Evolutionary conservation across 2,329 filamentous ascomycete genomes (phyloP).

Genomic region (Aspergillus tanneri): DNA sequence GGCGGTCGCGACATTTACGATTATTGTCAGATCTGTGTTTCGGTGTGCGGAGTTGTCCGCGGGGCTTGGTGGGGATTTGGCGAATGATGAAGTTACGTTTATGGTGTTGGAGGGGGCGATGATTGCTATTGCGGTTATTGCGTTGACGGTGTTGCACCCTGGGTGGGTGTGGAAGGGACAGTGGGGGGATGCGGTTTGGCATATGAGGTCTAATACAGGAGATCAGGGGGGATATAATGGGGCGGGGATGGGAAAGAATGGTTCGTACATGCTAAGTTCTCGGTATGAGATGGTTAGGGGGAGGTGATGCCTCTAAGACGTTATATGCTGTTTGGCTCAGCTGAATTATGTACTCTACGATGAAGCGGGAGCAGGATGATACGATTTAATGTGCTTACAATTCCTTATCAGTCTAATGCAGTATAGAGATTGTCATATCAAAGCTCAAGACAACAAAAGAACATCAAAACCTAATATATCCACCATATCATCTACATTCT

Average conservation of each 20-base stretch:
- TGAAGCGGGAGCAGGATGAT: no score
- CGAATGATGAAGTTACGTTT: constrained; percentile 52
- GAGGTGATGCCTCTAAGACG: no score
- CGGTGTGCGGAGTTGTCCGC: constrained; percentile 52
- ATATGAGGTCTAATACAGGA: neutral
- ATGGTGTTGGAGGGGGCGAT: constrained; percentile 57
- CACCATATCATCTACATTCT: no score
- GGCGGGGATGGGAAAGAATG: neutral
- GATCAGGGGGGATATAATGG: neutral
- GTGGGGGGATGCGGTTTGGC: constrained; percentile 14
- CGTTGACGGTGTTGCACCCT: constrained; percentile 51
- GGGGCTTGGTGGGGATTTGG: constrained; percentile 49
- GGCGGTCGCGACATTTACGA: constrained; percentile 42
- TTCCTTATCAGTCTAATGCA: no score
- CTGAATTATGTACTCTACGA: no score
- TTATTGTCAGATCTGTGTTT: constrained; percentile 51
- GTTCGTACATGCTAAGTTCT: no score
- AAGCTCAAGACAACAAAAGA: no score
- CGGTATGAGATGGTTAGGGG: no score
- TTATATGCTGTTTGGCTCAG: no score
- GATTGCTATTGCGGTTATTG: constrained; percentile 49
- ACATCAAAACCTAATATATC: no score
- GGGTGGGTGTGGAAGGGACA: constrained; percentile 23
- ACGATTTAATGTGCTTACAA: no score
- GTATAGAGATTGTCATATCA: no score